These are phyloP conservation scores for Penicillium sp. DNA, from an alignment of 2,329 filamentous ascomycete genomes.

Conservation along the genomic window DNA sequence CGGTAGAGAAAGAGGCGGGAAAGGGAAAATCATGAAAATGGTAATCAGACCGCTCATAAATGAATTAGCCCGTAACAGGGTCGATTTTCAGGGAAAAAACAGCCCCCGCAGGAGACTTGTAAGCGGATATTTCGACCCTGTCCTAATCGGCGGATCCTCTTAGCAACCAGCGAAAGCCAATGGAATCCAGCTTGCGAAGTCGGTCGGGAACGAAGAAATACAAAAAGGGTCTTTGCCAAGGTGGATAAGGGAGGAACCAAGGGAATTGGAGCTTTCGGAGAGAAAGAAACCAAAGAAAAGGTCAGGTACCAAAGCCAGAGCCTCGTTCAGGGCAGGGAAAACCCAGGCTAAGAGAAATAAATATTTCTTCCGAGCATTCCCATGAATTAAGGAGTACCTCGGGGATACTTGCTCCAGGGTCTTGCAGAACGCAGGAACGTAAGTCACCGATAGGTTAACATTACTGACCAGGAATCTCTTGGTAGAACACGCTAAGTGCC, in stretches of 20 bases:
- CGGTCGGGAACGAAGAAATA: background rate
- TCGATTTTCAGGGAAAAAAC: constrained; percentile 10
- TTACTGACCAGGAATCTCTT: constrained; percentile 9
- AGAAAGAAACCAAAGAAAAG: background rate
- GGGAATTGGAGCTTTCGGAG: background rate
- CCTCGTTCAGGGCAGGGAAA: background rate
- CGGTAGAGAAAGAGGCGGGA: background rate
- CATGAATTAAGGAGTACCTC: background rate
- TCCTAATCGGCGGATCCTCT: constrained; percentile 5
- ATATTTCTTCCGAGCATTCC: constrained; percentile 9
- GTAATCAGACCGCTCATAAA: background rate
- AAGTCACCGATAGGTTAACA: background rate
- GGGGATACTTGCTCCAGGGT: constrained; percentile 7
- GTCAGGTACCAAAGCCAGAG: too few species aligned
- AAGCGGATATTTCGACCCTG: constrained; percentile 8
- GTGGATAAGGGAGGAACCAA: constrained; percentile 7
- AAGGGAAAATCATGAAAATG: background rate
- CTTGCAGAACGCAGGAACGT: background rate
- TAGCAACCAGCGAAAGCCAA: constrained; percentile 2
- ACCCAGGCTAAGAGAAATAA: background rate
- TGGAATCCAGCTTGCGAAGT: constrained; percentile 3
- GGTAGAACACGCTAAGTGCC: constrained; percentile 9
- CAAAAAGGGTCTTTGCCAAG: constrained; percentile 8
- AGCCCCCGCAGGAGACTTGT: constrained; percentile 19
- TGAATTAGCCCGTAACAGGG: background rate